Percentiles rank a stretch among this genome's conserved stretches.
Evolutionary conservation across 192 early-diverging fungal genomes (phyloP).

Genomic region (Dissophora ornata): DNA sequence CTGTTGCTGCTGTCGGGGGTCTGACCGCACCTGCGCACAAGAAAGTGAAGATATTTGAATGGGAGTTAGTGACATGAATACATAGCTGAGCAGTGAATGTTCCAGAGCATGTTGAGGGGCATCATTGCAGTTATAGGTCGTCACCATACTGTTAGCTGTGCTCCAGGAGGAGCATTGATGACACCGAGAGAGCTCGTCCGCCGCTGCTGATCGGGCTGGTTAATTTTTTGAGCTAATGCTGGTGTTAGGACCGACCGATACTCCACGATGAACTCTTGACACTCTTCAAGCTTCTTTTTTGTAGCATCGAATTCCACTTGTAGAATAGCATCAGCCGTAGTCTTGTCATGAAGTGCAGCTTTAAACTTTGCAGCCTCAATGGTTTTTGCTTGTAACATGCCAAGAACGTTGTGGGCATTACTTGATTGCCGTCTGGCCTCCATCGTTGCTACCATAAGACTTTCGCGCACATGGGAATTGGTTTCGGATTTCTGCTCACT

Average conservation of each 20-base stretch:
- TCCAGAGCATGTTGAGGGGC: too few relatives aligned
- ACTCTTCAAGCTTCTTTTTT: slow-evolving; percentile 1
- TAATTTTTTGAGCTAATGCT: neutral
- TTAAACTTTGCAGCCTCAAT: neutral
- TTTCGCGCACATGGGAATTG: neutral
- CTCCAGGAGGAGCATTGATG: too few relatives aligned
- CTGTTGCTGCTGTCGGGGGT: neutral
- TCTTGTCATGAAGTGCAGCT: neutral
- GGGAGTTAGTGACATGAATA: too few relatives aligned
- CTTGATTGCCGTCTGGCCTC: neutral
- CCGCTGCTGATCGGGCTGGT: neutral
- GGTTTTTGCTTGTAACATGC: neutral
- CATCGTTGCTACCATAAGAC: neutral
- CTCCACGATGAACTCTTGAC: neutral
- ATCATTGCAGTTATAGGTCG: too few relatives aligned
- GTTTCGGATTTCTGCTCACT: neutral
- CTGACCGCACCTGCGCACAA: too few relatives aligned
- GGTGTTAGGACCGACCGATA: neutral
- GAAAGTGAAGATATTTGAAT: too few relatives aligned
- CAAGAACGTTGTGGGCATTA: neutral
- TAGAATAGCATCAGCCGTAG: neutral
- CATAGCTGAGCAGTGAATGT: too few relatives aligned
- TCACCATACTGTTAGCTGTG: too few relatives aligned
- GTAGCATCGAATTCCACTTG: neutral
- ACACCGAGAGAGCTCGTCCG: too few relatives aligned